These are phyloP conservation scores for Saccharomycopsis lassenensis DNA, from an alignment of 805 yeast species.

Conservation along the genomic window DNA sequence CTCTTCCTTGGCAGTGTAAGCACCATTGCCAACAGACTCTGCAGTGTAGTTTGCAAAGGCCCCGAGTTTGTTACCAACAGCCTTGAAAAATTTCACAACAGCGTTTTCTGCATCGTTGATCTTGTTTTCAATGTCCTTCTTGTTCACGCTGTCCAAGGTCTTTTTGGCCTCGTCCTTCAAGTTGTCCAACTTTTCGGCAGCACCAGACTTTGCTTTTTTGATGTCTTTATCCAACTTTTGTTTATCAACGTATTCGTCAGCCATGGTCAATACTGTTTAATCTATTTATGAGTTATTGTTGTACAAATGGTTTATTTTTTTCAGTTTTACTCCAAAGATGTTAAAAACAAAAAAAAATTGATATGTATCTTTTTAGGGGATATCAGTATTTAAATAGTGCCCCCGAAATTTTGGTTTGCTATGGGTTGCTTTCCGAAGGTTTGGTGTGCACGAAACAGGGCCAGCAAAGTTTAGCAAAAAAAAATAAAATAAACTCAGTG, in stretches of 20 bases:
- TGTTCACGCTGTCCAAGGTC: slow-evolving; percentile 24
- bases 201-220: slow-evolving; percentile 11
- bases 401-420: no score
- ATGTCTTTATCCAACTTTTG: slow-evolving; percentile 13
- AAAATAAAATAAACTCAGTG: no score
- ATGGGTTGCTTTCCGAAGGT: no score
- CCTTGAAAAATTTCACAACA: slow-evolving; percentile 64
- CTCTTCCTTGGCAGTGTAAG: slow-evolving; percentile 27
- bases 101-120: slow-evolving; percentile 56
- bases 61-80: slow-evolving; percentile 31
- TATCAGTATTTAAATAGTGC: no score
- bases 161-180: slow-evolving; percentile 24
- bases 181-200: slow-evolving; percentile 12
- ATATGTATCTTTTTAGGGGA: no score
- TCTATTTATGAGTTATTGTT: no score
- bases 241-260: slow-evolving; percentile 6
- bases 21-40: slow-evolving; percentile 20
- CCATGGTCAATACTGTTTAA: no score
- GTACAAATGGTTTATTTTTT: no score
- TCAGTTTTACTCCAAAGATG: no score
- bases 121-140: slow-evolving; percentile 24
- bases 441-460: no score
- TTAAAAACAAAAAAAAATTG: no score
- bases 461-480: no score
- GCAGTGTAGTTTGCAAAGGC: slow-evolving; percentile 16